Evolutionary conservation across 2,329 filamentous ascomycete genomes (phyloP), one percentile per base, ranked within the genome.

Genomic region (Rhynchosporium graminicola): DNA sequence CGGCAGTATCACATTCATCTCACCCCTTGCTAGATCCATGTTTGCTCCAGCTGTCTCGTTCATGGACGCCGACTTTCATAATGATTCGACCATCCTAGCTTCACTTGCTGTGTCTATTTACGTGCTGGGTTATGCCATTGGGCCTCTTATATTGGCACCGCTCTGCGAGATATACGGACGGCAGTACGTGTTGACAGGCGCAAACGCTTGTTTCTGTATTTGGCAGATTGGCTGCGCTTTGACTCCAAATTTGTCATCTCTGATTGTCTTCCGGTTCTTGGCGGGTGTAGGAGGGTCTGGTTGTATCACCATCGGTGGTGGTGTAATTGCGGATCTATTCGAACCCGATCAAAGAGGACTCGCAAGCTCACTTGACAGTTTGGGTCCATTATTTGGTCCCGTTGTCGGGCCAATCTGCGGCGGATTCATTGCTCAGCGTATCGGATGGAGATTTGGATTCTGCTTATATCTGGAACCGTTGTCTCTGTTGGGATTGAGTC

Each of bases 211-310:
- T 62, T 90, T 89, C 72, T 80, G 85, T 61, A 71, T 82, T 1
- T 89, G 85, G 77, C 84, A 83, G 51, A 80, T 90, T 65, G 87
- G 84, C 0, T 88, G 86, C 62, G 88, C 85, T 1, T 76, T 89
- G 3, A 79, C 85, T 0, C 82, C 83, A 0, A 80, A 78, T 61
- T 72, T 81, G 7, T 74, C 73, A 0, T 74, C 76, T 8, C 71
- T 80, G 5, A 76, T 82, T 43, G 74, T 72, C 1, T 83, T 83
- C 62, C 77, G 81, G 0, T 80, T 83, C 62, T 64, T 83, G 0
- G 75, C 79, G 1, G 81, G 80, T 0, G 75, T 80, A 33, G 77
- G 77, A 15, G 80, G 78, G 0, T 78, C 78, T 3, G 77, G 78
- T 0, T 79, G 80, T 3, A 69, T 81, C 0, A 77, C 76, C 0